Evolutionary conservation across 192 early-diverging fungal genomes (phyloP).

Genomic region (Coemansia erecta): DNA sequence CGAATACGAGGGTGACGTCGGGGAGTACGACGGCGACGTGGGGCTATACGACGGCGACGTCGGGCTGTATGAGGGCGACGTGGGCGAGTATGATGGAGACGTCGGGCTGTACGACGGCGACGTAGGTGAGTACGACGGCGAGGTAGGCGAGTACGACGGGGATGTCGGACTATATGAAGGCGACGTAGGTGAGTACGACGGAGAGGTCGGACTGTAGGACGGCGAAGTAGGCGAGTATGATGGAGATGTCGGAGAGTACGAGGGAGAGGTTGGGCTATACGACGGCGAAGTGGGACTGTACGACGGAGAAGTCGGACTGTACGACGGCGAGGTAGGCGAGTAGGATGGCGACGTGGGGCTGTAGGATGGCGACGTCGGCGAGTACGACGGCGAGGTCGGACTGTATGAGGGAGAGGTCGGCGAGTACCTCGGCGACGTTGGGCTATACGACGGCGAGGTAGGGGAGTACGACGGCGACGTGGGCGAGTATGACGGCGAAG

Average conservation of each 20-base stretch:
- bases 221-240: slow-evolving; percentile 60
- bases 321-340: slow-evolving; percentile 21
- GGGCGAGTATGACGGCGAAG: slow-evolving; percentile 63
- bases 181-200: slow-evolving; percentile 58
- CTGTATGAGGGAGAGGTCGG: slow-evolving; percentile 79
- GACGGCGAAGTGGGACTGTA: slow-evolving; percentile 55
- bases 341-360: slow-evolving; percentile 35
- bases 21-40: slow-evolving; percentile 68
- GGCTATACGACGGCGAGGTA: slow-evolving; percentile 70
- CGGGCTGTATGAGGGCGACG: slow-evolving; percentile 59
- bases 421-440: slow-evolving; percentile 69
- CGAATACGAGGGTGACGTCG: slow-evolving; percentile 74
- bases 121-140: slow-evolving; percentile 65
- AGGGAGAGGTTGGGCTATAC: slow-evolving; percentile 59
- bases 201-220: slow-evolving; percentile 60
- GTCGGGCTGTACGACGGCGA: slow-evolving; percentile 75
- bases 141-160: slow-evolving; percentile 64
- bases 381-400: slow-evolving; percentile 71
- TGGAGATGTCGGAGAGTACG: slow-evolving; percentile 50
- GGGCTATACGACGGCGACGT: slow-evolving; percentile 72
- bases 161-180: slow-evolving; percentile 75
- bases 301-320: slow-evolving; percentile 9
- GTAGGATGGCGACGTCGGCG: slow-evolving; percentile 60
- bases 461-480: slow-evolving; percentile 63
- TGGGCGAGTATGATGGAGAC: slow-evolving; percentile 55